Evolutionary conservation across 805 yeast genomes (phyloP).

Genomic region (Kluyveromyces nonfermentans): DNA sequence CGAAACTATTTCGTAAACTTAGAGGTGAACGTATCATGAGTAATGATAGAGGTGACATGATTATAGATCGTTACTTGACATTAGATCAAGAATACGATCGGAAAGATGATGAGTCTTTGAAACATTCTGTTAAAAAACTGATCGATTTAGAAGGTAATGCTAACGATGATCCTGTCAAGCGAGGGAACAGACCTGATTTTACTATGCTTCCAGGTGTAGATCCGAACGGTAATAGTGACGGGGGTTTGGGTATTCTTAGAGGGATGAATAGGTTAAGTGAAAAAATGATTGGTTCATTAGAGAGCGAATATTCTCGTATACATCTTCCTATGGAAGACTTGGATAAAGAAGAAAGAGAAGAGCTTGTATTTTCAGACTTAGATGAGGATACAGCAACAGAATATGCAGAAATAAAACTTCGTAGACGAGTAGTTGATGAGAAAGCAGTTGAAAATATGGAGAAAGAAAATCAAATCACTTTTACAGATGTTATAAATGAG

Average conservation of each 20-base stretch:
- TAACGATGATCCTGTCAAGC: conserved; percentile 64
- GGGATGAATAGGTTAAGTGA: conserved; percentile 86
- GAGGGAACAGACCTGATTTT: conserved; percentile 78
- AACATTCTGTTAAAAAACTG: conserved; percentile 51
- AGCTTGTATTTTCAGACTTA: conserved; percentile 42
- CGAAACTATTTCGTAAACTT: conserved; percentile 75
- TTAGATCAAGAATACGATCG: conserved; percentile 52
- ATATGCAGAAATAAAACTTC: conserved; percentile 41
- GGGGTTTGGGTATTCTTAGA: conserved; percentile 60
- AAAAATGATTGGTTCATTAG: conserved; percentile 58
- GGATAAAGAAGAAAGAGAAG: conserved; percentile 34
- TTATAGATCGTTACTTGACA: conserved; percentile 75
- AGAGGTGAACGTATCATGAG: conserved; percentile 78
- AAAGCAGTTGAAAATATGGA: neutral
- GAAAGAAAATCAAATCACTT: neutral
- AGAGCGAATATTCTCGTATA: conserved; percentile 33
- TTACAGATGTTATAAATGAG: conserved; percentile 14
- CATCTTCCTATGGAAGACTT: conserved; percentile 31
- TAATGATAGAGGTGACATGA: conserved; percentile 72
- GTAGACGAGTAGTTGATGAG: conserved; percentile 10
- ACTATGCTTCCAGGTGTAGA: conserved; percentile 63
- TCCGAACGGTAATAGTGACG: conserved; percentile 47
- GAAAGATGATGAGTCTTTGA: conserved; percentile 34
- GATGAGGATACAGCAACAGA: conserved; percentile 39
- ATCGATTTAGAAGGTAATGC: conserved; percentile 75